Evolutionary conservation across 1,284 basidiomycete genomes (phyloP).

Genomic region (Tilletia setariae): DNA sequence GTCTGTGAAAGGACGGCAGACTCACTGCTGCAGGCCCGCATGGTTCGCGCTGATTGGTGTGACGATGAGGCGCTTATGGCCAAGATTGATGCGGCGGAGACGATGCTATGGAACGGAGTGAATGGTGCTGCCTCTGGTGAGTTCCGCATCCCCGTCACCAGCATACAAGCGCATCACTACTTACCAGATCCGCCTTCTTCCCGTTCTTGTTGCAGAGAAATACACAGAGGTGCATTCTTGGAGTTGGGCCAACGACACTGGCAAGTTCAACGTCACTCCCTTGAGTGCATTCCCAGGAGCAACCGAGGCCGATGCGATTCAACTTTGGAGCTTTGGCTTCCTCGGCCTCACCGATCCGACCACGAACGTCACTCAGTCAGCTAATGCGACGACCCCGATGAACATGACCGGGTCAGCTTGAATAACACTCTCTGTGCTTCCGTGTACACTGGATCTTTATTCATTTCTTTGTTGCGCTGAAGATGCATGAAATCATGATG

Average conservation of each 20-base stretch:
- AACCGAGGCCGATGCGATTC: conserved; percentile 56
- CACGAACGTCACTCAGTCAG: too few species aligned
- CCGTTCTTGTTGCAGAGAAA: conserved; percentile 13
- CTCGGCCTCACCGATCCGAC: conserved; percentile 52
- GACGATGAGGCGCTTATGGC: conserved; percentile 50
- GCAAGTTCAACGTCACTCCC: conserved; percentile 23
- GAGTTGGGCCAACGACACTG: conserved; percentile 25
- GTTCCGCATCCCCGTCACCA: conserved; percentile 4
- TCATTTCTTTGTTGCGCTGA: too few species aligned
- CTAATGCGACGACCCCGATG: too few species aligned
- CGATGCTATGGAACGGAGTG: conserved; percentile 57
- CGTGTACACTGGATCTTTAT: too few species aligned
- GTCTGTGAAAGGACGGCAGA: conserved; percentile 48
- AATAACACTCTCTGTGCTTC: too few species aligned
- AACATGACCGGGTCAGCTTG: too few species aligned
- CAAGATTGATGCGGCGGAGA: conserved; percentile 53
- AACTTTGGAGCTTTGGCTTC: conserved; percentile 56
- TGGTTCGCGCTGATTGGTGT: conserved; percentile 55
- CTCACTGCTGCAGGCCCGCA: conserved; percentile 33
- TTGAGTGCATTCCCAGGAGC: conserved; percentile 42
- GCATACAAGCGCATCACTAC: too few species aligned
- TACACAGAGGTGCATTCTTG: conserved; percentile 34
- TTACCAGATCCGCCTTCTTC: background rate
- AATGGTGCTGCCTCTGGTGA: conserved; percentile 51
- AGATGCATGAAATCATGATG: too few species aligned